Percentiles rank a stretch among this genome's conserved stretches.
Evolutionary conservation across 257 asterid species (phyloP).

Genomic region (Nicotiana attenuata): DNA sequence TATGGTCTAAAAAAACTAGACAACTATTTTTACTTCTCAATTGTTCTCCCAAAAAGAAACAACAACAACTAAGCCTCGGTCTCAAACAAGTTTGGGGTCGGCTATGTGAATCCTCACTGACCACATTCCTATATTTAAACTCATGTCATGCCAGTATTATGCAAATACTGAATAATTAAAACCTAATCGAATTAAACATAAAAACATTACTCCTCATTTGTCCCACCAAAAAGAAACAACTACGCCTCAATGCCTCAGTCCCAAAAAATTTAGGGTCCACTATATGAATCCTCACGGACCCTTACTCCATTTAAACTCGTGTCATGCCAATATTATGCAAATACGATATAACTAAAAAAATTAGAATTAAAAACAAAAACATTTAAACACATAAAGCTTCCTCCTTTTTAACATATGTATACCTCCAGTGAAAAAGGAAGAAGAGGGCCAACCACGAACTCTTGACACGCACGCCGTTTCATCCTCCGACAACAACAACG

Average conservation of each 20-base stretch:
- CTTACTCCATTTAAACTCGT: too few relatives aligned
- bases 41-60: neutral
- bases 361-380: neutral
- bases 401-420: neutral
- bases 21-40: neutral
- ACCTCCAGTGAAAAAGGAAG: conserved; percentile 32
- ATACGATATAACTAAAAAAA: neutral
- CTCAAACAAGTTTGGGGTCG: too few relatives aligned
- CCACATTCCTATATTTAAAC: too few relatives aligned
- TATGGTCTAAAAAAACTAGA: too few relatives aligned
- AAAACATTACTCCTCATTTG: neutral
- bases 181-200: neutral
- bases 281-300: too few relatives aligned
- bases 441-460: conserved; percentile 39
- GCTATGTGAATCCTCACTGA: too few relatives aligned
- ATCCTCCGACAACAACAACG: conserved; percentile 19
- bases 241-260: too few relatives aligned
- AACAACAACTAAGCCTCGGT: too few relatives aligned
- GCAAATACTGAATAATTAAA: neutral
- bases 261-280: too few relatives aligned
- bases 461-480: conserved; percentile 19
- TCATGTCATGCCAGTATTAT: too few relatives aligned
- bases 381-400: neutral
- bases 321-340: too few relatives aligned
- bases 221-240: too few relatives aligned